Conservation (phyloP, 495 filamentous ascomycete species). For the Penicillium steckii region DNA sequence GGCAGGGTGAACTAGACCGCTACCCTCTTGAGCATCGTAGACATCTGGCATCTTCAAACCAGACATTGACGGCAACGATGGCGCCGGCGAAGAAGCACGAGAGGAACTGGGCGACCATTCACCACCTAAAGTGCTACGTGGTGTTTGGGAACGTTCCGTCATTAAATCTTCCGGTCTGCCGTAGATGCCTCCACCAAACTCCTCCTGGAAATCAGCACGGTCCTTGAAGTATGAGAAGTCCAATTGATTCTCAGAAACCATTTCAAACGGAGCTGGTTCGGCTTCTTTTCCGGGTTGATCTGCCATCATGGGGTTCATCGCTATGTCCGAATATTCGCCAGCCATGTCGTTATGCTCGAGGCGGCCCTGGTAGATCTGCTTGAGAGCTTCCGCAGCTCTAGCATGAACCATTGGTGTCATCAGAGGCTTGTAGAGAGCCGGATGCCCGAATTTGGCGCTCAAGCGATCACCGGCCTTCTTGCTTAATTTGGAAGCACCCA, state of each 20-base stretch:
- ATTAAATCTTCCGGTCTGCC: conserved; percentile 64
- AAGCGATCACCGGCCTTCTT: conserved; percentile 68
- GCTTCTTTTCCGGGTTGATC: conserved; percentile 67
- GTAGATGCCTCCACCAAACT: conserved; percentile 79
- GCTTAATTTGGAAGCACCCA: conserved; percentile 43
- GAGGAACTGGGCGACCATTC: conserved; percentile 44
- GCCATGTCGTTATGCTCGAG: conserved; percentile 60
- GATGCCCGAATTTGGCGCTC: conserved; percentile 81
- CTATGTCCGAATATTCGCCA: conserved; percentile 70
- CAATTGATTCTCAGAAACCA: conserved; percentile 85
- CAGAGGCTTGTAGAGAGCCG: conserved; percentile 82
- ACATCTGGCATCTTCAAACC: conserved; percentile 27
- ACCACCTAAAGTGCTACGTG: conserved; percentile 49
- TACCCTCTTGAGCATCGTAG: conserved; percentile 22
- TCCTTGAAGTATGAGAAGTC: conserved; percentile 93
- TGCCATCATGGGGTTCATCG: conserved; percentile 77
- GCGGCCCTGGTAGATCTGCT: conserved; percentile 76
- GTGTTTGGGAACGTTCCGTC: conserved; percentile 64
- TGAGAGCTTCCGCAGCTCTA: conserved; percentile 78
- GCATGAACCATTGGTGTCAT: conserved; percentile 96
- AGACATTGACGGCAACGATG: conserved; percentile 33
- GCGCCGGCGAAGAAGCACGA: conserved; percentile 47
- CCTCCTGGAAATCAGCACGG: conserved; percentile 81
- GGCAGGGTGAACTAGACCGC: conserved; percentile 34
- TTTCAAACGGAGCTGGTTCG: conserved; percentile 65